Base-by-base conservation (phyloP, 2,329 filamentous ascomycete species). In the Diplodia corticola region DNA sequence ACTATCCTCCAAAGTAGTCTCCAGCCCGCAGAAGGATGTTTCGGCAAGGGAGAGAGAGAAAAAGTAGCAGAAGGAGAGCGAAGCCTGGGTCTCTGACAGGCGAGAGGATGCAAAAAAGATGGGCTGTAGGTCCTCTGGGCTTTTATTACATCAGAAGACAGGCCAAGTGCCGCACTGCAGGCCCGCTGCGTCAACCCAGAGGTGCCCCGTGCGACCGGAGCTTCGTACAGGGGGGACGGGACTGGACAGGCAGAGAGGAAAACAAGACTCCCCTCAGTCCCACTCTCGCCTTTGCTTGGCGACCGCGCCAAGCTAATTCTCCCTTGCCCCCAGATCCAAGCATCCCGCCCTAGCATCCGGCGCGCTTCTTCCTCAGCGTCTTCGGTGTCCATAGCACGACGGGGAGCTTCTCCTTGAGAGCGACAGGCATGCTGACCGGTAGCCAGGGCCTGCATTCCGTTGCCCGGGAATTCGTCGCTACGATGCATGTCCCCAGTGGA, bases 241-340 rank as follows among this genome's bases (percentile, higher is more conserved):
- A 10, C 33, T 10, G 33, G 33, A 9, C 5, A 10, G 33, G 12
- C 4, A 6, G 28, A 28, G 28, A 15, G 51, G 12, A 35, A 30
- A 26, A 46, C 57, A n/a, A n/a, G n/a, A n/a, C 26, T 15, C 30
- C 49, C 26, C 33, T 10, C 5, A 28, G 37, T 59, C 37, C 57
- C 40, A 61, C 57, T 61, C 40, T 44, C 24, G 55, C 24, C 9
- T n/a, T 13, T 40, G 33, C 57, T 61, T 61, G 57, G 57, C 57
- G 6, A 28, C n/a, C 17, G 2, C 28, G 57, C 57, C 55, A 60
- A 60, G 55, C 37, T n/a, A n/a, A n/a, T 33, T 30, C 48, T 20
- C n/a, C 30, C 17, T 15, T 9, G 35, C 22, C 30, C 33, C 12
- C 54, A n/a, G 30, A 46, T 22, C 55, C 33, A 46, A 24, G 55